These are phyloP conservation scores for Paragyromitra xinjiangensis DNA, from an alignment of 495 filamentous ascomycete species.

Conservation along the genomic window DNA sequence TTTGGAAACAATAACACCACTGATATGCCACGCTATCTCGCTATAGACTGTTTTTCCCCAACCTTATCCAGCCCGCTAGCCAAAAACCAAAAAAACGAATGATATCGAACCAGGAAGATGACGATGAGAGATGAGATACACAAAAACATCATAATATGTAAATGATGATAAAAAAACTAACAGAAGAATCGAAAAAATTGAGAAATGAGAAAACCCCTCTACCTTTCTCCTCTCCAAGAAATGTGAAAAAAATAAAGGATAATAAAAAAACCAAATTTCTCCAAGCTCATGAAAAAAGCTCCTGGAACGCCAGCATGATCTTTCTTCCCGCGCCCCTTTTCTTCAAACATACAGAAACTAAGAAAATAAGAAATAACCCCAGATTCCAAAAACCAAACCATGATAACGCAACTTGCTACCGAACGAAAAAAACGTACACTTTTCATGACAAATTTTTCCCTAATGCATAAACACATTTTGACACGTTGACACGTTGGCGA, in stretches of 20 bases:
- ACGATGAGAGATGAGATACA: constrained; percentile 24
- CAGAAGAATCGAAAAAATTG: constrained; percentile 42
- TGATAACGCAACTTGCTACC: constrained; percentile 41
- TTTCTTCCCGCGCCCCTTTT: constrained; percentile 50
- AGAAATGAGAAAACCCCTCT: constrained; percentile 33
- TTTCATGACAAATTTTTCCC: constrained; percentile 50
- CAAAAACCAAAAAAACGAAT: constrained; percentile 39
- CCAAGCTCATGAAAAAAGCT: constrained; percentile 49
- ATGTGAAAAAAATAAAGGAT: constrained; percentile 17
- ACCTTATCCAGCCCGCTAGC: constrained; percentile 34
- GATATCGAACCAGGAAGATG: constrained; percentile 17
- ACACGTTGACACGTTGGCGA: constrained; percentile 39
- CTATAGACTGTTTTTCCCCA: constrained; percentile 41
- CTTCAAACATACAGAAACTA: constrained; percentile 44
- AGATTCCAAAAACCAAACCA: constrained; percentile 48
- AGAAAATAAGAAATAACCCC: constrained; percentile 42
- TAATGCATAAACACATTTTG: constrained; percentile 49
- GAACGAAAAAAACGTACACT: constrained; percentile 46
- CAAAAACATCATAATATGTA: constrained; percentile 41
- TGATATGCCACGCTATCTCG: constrained; percentile 47
- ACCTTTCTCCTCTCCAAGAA: constrained; percentile 27
- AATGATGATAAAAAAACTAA: constrained; percentile 32
- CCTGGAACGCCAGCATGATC: constrained; percentile 51
- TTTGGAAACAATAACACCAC: constrained; percentile 49
- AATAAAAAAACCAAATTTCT: constrained; percentile 44